Percentiles rank a stretch among this genome's conserved stretches.
These are phyloP conservation scores for Lomentospora prolificans DNA, from an alignment of 2,329 filamentous ascomycete species.

Conservation along the genomic window DNA sequence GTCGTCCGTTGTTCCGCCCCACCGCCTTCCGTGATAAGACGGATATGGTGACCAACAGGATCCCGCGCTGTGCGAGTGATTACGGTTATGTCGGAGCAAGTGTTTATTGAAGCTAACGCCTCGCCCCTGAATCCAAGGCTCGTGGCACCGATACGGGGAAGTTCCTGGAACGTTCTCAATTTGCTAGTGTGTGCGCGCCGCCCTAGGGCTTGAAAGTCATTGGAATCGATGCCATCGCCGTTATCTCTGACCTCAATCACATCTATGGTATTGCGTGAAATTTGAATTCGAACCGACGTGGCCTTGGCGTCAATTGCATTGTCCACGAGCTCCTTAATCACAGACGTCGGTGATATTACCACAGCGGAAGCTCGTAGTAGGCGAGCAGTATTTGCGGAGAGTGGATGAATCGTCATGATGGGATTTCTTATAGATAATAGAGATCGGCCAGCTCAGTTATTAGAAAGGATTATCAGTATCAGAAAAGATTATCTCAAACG, in stretches of 20 bases:
- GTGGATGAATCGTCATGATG: constrained; percentile 38
- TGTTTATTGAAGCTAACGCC: constrained; percentile 57
- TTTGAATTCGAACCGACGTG: constrained; percentile 52
- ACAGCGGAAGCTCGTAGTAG: constrained; percentile 52
- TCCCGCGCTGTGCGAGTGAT: constrained; percentile 56
- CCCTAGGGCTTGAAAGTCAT: constrained; percentile 54
- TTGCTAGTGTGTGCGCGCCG: constrained; percentile 66
- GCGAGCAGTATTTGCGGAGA: constrained; percentile 39
- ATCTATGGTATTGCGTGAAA: constrained; percentile 58
- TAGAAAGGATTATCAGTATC: too few species aligned
- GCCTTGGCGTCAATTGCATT: constrained; percentile 67
- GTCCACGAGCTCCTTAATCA: constrained; percentile 70
- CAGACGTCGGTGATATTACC: constrained; percentile 47
- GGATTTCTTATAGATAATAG: too few species aligned
- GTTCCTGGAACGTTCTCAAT: constrained; percentile 52
- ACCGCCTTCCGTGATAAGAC: constrained; percentile 26
- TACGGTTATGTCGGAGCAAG: constrained; percentile 48
- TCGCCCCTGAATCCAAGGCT: constrained; percentile 70
- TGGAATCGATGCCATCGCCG: constrained; percentile 56
- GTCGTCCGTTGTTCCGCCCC: constrained; percentile 20
- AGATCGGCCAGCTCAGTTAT: too few species aligned
- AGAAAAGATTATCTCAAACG: too few species aligned
- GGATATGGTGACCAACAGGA: constrained; percentile 41
- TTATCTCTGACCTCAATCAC: constrained; percentile 63
- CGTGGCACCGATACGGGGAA: constrained; percentile 42